Base-by-base conservation (phyloP, 129 eudicot species). In the Arctium minus region DNA sequence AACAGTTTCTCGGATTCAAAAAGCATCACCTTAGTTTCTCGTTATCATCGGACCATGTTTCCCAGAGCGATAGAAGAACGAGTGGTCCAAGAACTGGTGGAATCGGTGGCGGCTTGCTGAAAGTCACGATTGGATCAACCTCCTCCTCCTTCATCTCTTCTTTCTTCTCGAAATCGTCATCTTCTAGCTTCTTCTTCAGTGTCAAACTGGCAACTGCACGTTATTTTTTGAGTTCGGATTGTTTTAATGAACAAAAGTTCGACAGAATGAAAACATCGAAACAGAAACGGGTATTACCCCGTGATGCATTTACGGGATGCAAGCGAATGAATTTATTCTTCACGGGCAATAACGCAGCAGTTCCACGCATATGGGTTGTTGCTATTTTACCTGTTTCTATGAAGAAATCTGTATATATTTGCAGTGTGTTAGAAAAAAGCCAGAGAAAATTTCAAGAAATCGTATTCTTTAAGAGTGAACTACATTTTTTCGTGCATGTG, bases 51-150 rank as follows among this genome's bases (percentile, higher is more conserved):
- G 83, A 86, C 94, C 92, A 89, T 18, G 90, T 72, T 35, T 94
- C 90, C 68, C 92, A 83, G 68, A 94, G 53, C 3, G 98, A 90
- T 9, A 94, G 82, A 56, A 90, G 88, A 73, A 92, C 89, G 27
- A 94, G 77, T 7, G 98, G 90, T 5, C 96, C 97, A 67, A 94
- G 74, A 73, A 94, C 74, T 1, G 98, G 97, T 4, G 92, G 92
- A 11, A 88, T 42, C 5, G 93, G 97, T 5, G 98, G 98, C 6
- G 96, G 98, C 86, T 90, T 87, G 82, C 96, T 89, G 77, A 94
- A 94, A 72, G 94, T 89, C 77, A 81, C 96, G 29, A 92, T 87
- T 6, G 91, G 90, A 40, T 90, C 89, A 1, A 56, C 86, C 64
- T 89, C 86, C 64, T 84, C 90, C 79, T 90, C 86, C 27, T 72